A percentile compares a stretch with the other conserved stretches of the same genome.
Conservation (phyloP, 257 asterid species). For the Nicotiana attenuata region DNA sequence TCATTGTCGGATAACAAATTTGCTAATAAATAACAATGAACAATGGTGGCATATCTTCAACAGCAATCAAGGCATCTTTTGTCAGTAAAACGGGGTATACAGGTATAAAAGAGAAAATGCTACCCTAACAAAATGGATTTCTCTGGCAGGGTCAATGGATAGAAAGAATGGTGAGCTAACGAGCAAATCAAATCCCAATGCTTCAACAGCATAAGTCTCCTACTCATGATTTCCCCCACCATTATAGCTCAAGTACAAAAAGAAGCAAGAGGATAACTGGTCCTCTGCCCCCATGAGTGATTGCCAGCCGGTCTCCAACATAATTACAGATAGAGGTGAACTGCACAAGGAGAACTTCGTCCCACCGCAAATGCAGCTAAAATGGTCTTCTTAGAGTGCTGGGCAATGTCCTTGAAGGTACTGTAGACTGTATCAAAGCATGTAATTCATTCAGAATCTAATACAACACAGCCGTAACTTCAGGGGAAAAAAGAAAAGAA, state of each 20-base stretch:
- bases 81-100: constrained; percentile 5
- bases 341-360: constrained; percentile 26
- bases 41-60: neutral
- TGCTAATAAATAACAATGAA: neutral
- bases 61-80: constrained; percentile 5
- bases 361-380: constrained; percentile 40
- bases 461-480: neutral
- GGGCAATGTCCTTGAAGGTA: constrained; percentile 51
- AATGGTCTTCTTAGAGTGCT: constrained; percentile 55
- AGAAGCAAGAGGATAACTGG: constrained; percentile 34
- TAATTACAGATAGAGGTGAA: constrained; percentile 29
- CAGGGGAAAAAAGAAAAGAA: neutral
- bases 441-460: neutral
- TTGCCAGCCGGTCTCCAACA: constrained; percentile 14
- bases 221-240: constrained; percentile 27
- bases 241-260: constrained; percentile 32
- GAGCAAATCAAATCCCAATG: constrained; percentile 15
- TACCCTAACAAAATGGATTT: constrained; percentile 12
- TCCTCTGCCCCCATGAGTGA: neutral
- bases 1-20: neutral
- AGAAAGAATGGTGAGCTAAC: constrained; percentile 24
- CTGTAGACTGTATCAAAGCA: constrained; percentile 41
- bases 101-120: neutral
- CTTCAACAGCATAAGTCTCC: constrained; percentile 14
- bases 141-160: constrained; percentile 10